Base-by-base conservation (phyloP, 805 yeast species). In the Helenozyma baotianmanensis region DNA sequence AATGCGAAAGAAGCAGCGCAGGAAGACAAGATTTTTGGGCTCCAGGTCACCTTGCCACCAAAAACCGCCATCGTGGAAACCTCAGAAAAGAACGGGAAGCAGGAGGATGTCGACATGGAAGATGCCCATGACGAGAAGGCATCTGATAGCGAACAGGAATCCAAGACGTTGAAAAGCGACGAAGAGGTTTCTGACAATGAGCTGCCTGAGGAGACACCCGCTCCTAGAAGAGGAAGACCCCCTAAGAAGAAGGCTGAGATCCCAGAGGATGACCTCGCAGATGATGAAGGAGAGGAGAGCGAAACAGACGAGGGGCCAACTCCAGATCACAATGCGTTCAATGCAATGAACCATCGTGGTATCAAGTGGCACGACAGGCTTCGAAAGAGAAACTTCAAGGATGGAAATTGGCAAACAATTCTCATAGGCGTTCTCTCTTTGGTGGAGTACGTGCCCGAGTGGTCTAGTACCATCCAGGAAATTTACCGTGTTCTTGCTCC, bases 351-450 rank as follows among this genome's bases (percentile, higher is more conserved):
- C 36, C 73, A 76, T 54, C 65, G 81, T 34, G 78, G 78, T 26
- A 59, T 63, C 0, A 58, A 78, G 9, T 92, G 97, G 96, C 75
- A 78, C 38, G 94, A 83, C 19, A 66, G 94, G 25, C 65, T 90
- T 13, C 72, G 79, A 10, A 79, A 75, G 35, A 75, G 96, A 34
- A 74, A 74, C 42, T 92, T 84, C 55, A 77, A 72, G 47, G 88
- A 86, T 48, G 95, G 96, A 4, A 78, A 77, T 34, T 90, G 97
- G 96, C 81, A 86, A 47, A 70, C 82, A 25, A 73, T 82, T 26
- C 56, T 89, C 26, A 54, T 88, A 30, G 96, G 96, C 21, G 65
- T 88, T 2, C 66, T 89, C 25, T 75, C 78, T 14, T 64, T 69
- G 30, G 76, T 77, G 11, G 76, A 77, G 28, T 69, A 78, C 42